Base-by-base conservation (phyloP, 75 land plant genomes). In the Larix kaempferi region DNA sequence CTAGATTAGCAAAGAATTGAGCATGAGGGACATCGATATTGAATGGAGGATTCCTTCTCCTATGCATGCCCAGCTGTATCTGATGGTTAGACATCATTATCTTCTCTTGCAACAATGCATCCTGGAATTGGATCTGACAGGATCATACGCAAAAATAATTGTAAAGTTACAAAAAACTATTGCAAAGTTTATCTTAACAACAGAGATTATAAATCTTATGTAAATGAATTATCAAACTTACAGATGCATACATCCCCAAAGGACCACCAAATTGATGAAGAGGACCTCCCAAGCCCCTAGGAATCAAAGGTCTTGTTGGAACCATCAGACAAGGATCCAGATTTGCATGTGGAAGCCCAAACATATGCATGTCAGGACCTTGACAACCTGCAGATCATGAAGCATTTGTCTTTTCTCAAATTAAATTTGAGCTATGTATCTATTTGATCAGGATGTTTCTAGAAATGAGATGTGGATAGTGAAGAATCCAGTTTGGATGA, bases 281-380 rank as follows among this genome's bases (percentile, higher is more conserved):
- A 49, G 76, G 37, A 66, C 75, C 77, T 23, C 63, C 78, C 49
- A 69, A 74, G 12, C 81, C 85, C 16, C 76, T 27, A 29, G 78
- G 78, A 58, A 83, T 81, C 64, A 77, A 54, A 49, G 86, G 86
- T 52, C 86, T 76, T 77, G 83, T 83, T 29, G 86, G 86, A 54
- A 76, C 86, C 82, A 84, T 84, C 14, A 84, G 63, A 56, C 86
- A 83, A 56, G 86, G 79, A 56, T 71, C 79, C 65, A 76, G 59
- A 60, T 61, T 80, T 23, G 56, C 66, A 52, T 23, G 83, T 58
- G 54, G 71, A 39, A 76, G 52, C 19, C 73, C 83, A 29, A 76
- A 54, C n/a, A 54, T 44, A 29, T 41, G 82, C 67, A 74, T 59
- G 35, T 54, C 67, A 21, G 26, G 19, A 56, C 86, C 83, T 60